A percentile compares a stretch with the other conserved stretches of the same genome.
Conservation (phyloP, 140 eudicot genomes). For the Eryngium alpinum region DNA sequence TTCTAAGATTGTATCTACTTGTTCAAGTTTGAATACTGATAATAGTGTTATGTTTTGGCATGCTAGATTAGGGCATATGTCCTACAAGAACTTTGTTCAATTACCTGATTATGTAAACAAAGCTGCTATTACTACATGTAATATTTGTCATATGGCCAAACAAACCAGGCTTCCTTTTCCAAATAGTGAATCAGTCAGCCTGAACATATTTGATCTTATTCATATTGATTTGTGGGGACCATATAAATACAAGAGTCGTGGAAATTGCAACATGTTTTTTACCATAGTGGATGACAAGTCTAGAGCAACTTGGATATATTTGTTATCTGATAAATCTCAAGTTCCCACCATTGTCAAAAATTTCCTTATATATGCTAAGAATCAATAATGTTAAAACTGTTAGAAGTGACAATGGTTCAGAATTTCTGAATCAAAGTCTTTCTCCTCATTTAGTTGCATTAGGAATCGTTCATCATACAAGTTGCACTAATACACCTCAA, state of each 20-base stretch:
- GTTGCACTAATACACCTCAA: not conserved
- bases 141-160: not conserved
- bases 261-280: not conserved
- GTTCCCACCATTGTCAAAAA: not conserved
- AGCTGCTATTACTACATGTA: too few species aligned
- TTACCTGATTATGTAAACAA: too few species aligned
- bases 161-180: not conserved
- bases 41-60: too few species aligned
- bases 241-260: not conserved
- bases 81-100: too few species aligned
- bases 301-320: not conserved
- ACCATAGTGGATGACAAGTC: not conserved
- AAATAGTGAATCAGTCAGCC: not conserved
- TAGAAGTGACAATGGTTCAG: not conserved
- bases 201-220: not conserved
- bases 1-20: too few species aligned
- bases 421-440: too few species aligned
- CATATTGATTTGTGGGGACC: not conserved
- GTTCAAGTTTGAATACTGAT: too few species aligned
- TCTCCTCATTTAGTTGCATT: not conserved
- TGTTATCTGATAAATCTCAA: not conserved
- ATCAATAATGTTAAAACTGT: not conserved
- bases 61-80: too few species aligned
- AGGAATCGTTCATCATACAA: not conserved
- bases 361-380: not conserved